phyloP scores from a whole-genome alignment of 495 filamentous ascomycete species.

The Podospora comata region DNA sequence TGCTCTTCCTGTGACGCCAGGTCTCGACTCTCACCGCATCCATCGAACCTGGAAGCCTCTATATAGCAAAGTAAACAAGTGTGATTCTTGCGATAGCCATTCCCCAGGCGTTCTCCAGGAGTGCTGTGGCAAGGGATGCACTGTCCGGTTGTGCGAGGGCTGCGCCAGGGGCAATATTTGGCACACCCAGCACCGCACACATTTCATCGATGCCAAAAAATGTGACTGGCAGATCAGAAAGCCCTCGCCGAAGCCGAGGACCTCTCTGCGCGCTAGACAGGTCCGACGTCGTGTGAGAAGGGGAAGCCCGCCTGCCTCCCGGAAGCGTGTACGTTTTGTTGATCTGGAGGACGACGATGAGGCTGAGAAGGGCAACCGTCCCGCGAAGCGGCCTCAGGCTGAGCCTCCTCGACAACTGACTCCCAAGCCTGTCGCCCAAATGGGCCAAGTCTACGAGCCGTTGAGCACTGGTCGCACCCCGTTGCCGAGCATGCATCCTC shows the following conservation, averaged over 20 bases:
- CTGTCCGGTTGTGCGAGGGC: conserved; percentile 20
- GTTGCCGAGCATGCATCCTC: background rate
- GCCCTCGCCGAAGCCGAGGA: background rate
- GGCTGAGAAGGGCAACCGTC: background rate
- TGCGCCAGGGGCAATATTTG: conserved; percentile 15
- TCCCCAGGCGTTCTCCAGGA: conserved; percentile 17
- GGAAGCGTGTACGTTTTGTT: background rate
- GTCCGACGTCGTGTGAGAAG: background rate
- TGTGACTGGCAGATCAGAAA: conserved; percentile 14
- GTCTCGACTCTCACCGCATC: background rate
- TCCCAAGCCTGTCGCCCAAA: background rate
- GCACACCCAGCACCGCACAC: conserved; percentile 7
- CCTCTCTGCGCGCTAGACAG: background rate
- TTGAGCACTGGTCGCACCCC: too few relatives aligned
- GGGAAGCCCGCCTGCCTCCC: background rate
- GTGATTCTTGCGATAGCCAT: conserved; percentile 26
- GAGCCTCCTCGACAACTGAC: background rate
- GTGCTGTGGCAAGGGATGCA: conserved; percentile 16
- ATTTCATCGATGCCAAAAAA: conserved; percentile 20
- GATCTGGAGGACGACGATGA: background rate
- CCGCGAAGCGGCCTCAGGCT: background rate
- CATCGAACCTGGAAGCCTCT: conserved; percentile 19
- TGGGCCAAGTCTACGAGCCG: background rate
- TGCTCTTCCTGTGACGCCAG: background rate
- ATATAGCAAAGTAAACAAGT: conserved; percentile 26